phyloP scores from a whole-genome alignment of 2,329 filamentous ascomycete species.

The Colletotrichum navitas region DNA sequence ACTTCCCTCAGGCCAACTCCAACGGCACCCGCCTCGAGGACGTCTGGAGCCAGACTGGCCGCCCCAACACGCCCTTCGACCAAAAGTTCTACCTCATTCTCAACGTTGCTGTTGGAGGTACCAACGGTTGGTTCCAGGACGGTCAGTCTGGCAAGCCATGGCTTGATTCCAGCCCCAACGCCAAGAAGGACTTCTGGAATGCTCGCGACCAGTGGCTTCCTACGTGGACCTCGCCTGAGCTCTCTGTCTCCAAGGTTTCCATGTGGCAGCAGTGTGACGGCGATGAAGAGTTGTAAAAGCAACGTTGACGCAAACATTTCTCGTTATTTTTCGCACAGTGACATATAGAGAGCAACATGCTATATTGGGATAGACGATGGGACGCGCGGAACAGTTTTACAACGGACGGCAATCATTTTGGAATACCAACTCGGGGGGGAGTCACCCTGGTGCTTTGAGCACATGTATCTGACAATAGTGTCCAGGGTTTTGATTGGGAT shows the following conservation, averaged over 20 bases:
- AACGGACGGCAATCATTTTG: constrained; percentile 33
- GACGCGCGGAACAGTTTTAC: constrained; percentile 30
- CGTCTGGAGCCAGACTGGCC: constrained; percentile 73
- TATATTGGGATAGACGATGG: constrained; percentile 35
- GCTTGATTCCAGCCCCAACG: constrained; percentile 76
- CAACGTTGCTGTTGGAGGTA: constrained; percentile 81
- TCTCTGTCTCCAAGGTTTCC: constrained; percentile 77
- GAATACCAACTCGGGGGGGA: constrained; percentile 26
- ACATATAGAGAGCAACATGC: constrained; percentile 38
- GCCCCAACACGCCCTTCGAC: constrained; percentile 78
- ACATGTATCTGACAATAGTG: constrained; percentile 20
- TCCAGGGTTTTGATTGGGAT: constrained; percentile 7
- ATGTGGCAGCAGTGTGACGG: constrained; percentile 80
- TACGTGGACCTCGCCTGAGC: constrained; percentile 77
- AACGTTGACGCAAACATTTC: neutral
- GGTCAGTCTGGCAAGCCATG: constrained; percentile 80
- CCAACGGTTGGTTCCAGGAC: constrained; percentile 88
- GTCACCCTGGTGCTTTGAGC: constrained; percentile 13
- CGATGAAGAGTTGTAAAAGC: constrained; percentile 61
- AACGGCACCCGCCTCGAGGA: constrained; percentile 76
- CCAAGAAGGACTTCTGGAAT: constrained; percentile 83
- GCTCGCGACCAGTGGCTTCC: constrained; percentile 74
- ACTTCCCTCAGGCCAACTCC: constrained; percentile 72
- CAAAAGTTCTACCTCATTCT: constrained; percentile 81
- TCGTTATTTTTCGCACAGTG: neutral